Base-by-base conservation (phyloP, 371 early-diverging fungal species). In the Coemansia sp. region DNA sequence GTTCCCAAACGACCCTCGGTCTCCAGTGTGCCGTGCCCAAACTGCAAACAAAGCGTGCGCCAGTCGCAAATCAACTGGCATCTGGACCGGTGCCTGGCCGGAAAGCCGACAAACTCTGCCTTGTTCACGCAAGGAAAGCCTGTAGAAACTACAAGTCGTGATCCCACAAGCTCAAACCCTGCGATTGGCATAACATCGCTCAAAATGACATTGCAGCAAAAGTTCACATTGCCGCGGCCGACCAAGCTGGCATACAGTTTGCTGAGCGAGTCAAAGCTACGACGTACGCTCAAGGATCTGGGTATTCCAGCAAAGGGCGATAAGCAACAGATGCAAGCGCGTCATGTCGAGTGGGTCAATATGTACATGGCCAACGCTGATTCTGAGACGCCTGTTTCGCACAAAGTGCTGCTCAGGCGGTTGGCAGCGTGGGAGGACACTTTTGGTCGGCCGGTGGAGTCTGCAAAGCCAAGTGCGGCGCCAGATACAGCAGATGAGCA, bases 321-420 rank as follows among this genome's bases (percentile, higher is more conserved):
- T 71, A 85, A 82, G 64, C 70, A 77, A 9, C 73, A 80, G 58
- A 71, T 88, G 79, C 79, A 82, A 51, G 82, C 83, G 65, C 80
- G 89, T 0, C 88, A 89, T 57, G 78, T 80, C 11, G 88, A 89
- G 63, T 89, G 84, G 68, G 66, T 85, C 23, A 88, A 83, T 29
- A 67, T 87, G 36, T 88, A 84, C 69, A 80, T 86, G 68, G 87
- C 89, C 28, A 89, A 89, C 61, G 75, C 82, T 52, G 89, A 89
- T 63, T 73, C 87, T 0, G 70, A 70, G 7, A 66, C 83, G 19
- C 88, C 88, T 2, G 79, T 83, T 9, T 64, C 83, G 0, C 66
- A 64, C 19, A 57, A 70, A 8, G 63, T 78, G 41, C 55, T 86
- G 39, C 66, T 78, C 49, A 70, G 66, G 48, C 71, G 80, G 0